Conservation (phyloP, 2,329 filamentous ascomycete species). For the Gnomoniopsis smithogilvyi region DNA sequence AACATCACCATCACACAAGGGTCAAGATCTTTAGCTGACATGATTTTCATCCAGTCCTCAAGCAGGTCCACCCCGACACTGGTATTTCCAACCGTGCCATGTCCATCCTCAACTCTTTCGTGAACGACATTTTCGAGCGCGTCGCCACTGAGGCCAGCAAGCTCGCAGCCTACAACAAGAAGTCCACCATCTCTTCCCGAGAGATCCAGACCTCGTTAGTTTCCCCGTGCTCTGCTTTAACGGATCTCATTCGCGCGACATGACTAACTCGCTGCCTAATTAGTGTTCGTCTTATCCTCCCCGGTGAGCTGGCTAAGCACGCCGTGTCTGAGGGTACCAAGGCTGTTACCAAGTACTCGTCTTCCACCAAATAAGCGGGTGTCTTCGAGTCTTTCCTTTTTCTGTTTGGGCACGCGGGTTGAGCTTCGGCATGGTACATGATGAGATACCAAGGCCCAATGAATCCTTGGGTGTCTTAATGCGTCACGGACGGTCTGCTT, state of each 20-base stretch:
- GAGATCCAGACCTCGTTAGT: constrained; percentile 95
- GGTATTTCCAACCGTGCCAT: constrained; percentile 99
- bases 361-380: constrained; percentile 87
- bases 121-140: constrained; percentile 99
- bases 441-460: constrained; percentile 45
- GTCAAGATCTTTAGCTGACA: constrained; percentile 28
- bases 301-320: constrained; percentile 98
- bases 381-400: constrained; percentile 40
- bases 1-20: background rate
- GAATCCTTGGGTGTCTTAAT: constrained; percentile 60
- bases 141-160: constrained; percentile 98
- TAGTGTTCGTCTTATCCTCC: constrained; percentile 93
- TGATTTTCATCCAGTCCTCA: constrained; percentile 67
- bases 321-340: constrained; percentile 99
- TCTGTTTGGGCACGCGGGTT: constrained; percentile 54
- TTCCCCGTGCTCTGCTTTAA: constrained; percentile 40
- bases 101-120: constrained; percentile 99
- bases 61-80: constrained; percentile 99
- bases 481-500: constrained; percentile 66
- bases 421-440: constrained; percentile 56
- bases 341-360: constrained; percentile 99
- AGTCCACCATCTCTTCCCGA: constrained; percentile 98
- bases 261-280: constrained; percentile 10
- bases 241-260: no score
- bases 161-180: constrained; percentile 99